A percentile compares a stretch with the other conserved stretches of the same genome.
phyloP scores from a whole-genome alignment of 352 stramenopile species.

The Globisporangium cystogenes region DNA sequence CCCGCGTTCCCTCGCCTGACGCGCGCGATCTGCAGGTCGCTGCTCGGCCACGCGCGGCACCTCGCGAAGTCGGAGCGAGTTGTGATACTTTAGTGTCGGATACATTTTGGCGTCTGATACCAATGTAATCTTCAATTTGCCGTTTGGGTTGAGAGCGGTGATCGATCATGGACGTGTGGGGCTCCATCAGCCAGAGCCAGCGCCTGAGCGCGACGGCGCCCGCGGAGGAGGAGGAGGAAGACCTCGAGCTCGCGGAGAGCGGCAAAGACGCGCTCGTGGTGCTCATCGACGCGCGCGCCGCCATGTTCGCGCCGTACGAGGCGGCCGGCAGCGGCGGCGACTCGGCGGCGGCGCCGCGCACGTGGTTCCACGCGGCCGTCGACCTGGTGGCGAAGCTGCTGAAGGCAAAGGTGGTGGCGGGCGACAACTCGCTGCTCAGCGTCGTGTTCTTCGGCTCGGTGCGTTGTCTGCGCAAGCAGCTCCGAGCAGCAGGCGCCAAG shows the following conservation, averaged over 20 bases:
- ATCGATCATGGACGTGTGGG: slow-evolving; percentile 48
- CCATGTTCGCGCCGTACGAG: slow-evolving; percentile 57
- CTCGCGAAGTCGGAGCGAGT: slow-evolving; percentile 1
- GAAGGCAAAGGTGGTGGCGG: slow-evolving; percentile 76
- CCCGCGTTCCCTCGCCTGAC: slow-evolving; percentile 42
- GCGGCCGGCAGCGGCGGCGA: background rate
- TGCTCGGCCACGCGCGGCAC: slow-evolving; percentile 13
- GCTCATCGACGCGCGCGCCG: slow-evolving; percentile 60
- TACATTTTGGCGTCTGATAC: background rate
- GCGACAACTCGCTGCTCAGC: slow-evolving; percentile 73
- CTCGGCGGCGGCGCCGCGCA: slow-evolving; percentile 16
- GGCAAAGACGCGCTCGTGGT: slow-evolving; percentile 78
- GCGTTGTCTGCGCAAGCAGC: no score
- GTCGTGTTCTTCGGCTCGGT: slow-evolving; percentile 79
- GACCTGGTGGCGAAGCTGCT: slow-evolving; percentile 62
- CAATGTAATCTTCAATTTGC: background rate
- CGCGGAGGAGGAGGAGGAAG: slow-evolving; percentile 32
- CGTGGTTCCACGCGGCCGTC: slow-evolving; percentile 72
- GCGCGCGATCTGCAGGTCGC: slow-evolving; percentile 30
- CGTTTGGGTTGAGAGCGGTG: slow-evolving; percentile 9
- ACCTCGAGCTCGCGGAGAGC: slow-evolving; percentile 49
- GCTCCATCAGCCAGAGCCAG: slow-evolving; percentile 8
- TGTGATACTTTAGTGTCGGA: no score
- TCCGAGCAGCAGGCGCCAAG: no score
- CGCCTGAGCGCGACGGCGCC: background rate